Evolutionary conservation across 2,329 filamentous ascomycete genomes (phyloP), one percentile per base, ranked within the genome.

Genomic region (Juglanconis sp.): DNA sequence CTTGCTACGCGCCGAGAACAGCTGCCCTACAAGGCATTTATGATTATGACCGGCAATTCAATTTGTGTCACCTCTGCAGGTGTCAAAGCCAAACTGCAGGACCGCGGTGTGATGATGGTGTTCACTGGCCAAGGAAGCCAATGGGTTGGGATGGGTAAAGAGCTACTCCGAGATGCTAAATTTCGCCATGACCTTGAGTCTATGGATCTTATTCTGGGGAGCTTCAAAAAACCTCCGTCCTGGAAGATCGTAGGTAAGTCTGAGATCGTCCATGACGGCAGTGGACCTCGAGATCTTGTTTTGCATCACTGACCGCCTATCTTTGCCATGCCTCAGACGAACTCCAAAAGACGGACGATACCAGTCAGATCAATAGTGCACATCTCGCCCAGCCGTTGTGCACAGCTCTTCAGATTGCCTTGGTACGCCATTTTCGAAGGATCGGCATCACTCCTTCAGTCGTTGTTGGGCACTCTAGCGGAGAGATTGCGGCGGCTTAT

Each of bases 401-500:
- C 49, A 76, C 74, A 3, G 75, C 76, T 0, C 56, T 80, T 2
- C 77, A 79, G 63, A 69, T 80, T 24, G 75, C 67, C 11, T 63
- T 79, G 5, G 70, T 75, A 0, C 69, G 74, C 6, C 66, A 77
- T 4, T 67, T 79, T 13, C 57, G 56, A 30, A 62, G 66, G 5
- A 70, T 66, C 65, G 68, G 68, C 0, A 66, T 74, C 49, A 63
- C 55, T 2, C 70, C 71, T 7, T 64, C 62, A 0, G 66, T 67
- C 1, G 70, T 75, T n/a, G 63, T 66, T 30, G 63, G 72, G 13
- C 68, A 75, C 51, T 74, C 72, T 0, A 71, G 68, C 0, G 72
- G 72, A 2, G 73, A 74, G 59, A 73, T 79, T 40, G 76, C 76
- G 0, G 77, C 77, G 0, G 76, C 77, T 0, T 79, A 76, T 54